These are phyloP conservation scores for Pseudozyma tsukubaensis DNA, from an alignment of 1,284 basidiomycete genomes.

Conservation along the genomic window DNA sequence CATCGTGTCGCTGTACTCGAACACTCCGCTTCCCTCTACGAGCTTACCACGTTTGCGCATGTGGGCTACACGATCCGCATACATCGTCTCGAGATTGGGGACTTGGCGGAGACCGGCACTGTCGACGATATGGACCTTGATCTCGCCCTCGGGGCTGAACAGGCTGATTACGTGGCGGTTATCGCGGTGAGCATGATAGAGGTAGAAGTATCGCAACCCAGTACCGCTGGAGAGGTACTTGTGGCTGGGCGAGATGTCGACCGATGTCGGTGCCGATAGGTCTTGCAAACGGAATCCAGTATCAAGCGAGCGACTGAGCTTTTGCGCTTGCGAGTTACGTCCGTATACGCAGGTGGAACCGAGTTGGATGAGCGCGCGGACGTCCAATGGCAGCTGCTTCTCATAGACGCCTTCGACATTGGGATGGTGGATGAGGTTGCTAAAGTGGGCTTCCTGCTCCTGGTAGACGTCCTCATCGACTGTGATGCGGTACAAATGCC, in stretches of 20 bases:
- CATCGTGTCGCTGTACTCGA: constrained; percentile 79
- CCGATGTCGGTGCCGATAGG: constrained; percentile 70
- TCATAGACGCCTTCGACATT: constrained; percentile 97
- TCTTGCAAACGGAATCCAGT: constrained; percentile 87
- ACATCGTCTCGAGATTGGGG: constrained; percentile 80
- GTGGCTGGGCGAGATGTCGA: constrained; percentile 63
- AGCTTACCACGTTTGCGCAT: constrained; percentile 57
- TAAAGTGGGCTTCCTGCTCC: constrained; percentile 88
- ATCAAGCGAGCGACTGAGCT: constrained; percentile 85
- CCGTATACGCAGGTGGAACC: constrained; percentile 84
- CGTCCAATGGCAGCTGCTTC: constrained; percentile 85
- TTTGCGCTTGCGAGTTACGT: constrained; percentile 73
- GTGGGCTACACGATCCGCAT: constrained; percentile 74
- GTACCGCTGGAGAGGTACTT: constrained; percentile 82
- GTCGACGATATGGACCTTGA: constrained; percentile 85
- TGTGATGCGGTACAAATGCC: constrained; percentile 84
- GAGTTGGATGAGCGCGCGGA: constrained; percentile 84
- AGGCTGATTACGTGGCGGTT: constrained; percentile 90
- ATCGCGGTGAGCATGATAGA: constrained; percentile 86
- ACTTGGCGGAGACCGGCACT: constrained; percentile 86
- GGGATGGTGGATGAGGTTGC: constrained; percentile 89
- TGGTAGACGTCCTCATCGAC: constrained; percentile 87
- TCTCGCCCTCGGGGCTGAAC: constrained; percentile 77
- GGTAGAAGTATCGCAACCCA: constrained; percentile 83
- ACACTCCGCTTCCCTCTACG: constrained; percentile 66